Evolutionary conservation across 1,284 basidiomycete species (phyloP), one percentile per base, ranked within the genome.

Genomic region (Stereum hirsutum): DNA sequence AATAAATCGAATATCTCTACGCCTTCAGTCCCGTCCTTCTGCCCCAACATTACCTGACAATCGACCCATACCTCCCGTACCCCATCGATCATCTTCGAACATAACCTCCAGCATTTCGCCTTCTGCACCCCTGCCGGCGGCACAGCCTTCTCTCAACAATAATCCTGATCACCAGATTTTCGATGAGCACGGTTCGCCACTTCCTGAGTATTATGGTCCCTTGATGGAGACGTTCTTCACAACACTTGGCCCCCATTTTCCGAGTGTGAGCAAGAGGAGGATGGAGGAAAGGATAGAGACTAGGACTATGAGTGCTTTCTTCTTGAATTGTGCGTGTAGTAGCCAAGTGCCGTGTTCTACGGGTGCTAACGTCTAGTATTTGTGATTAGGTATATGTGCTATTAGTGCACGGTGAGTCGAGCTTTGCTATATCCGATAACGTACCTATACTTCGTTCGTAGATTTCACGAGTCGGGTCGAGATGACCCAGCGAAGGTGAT

Each of bases 291-390:
- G 66, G 2, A 54, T 65, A 39, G 62, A 60, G 34, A 57, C 61
- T 2, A 61, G 62, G 5, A 67, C 65, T 3, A 66, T 67, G 63
- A 60, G 57, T 6, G 58, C 60, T n/a, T 67, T 68, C 44, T 49
- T 66, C 12, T 32, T 58, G 53, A 65, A 50, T 39, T 56, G 57
- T 58, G 42, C 2, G 54, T 37, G n/a, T 53, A 53, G 19, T 31
- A n/a, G n/a, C n/a, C n/a, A n/a, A n/a, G n/a, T n/a, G n/a, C n/a
- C n/a, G n/a, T n/a, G n/a, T 41, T n/a, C 6, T 15, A 10, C 33
- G 14, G 7, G 27, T 32, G 30, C n/a, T 12, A 28, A 3, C 17
- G 11, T 4, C 11, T 20, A 4, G 15, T 20, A 17, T 10, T 17
- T 35, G 10, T 35, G 11, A 35, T 4, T 35, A 35, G 33, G 33